Conservation (phyloP, 192 early-diverging fungal genomes). For the Coemansia sp. region DNA sequence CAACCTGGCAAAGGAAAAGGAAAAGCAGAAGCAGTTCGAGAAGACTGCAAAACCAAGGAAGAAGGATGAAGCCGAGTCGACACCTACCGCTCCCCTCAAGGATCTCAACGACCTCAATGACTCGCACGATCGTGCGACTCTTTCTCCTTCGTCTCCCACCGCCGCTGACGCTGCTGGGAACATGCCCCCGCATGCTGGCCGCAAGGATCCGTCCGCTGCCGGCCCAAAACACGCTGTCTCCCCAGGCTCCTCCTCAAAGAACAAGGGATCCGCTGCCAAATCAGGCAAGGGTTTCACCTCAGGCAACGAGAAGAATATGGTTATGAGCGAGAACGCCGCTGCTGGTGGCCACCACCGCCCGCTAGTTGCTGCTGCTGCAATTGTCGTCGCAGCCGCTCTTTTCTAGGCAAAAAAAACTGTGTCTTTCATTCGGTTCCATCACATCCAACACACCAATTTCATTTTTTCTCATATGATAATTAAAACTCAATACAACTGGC, state of each 20-base stretch:
- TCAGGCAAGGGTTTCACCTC: constrained; percentile 7
- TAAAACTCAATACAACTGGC: background rate
- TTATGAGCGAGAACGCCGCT: background rate
- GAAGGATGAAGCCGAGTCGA: constrained; percentile 9
- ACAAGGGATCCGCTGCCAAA: constrained; percentile 3
- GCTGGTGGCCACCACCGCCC: background rate
- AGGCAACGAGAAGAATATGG: constrained; percentile 13
- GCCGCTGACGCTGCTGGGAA: background rate
- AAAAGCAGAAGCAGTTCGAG: constrained; percentile 33
- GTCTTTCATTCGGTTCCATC: background rate
- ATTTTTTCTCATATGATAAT: background rate
- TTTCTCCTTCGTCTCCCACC: background rate
- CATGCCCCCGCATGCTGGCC: background rate
- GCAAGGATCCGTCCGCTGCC: background rate
- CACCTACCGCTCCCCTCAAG: constrained; percentile 7
- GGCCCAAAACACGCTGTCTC: background rate
- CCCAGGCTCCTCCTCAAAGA: background rate
- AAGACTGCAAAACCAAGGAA: constrained; percentile 35
- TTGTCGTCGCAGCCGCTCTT: background rate
- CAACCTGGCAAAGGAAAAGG: constrained; percentile 48
- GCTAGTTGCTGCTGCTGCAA: background rate
- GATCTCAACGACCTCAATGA: constrained; percentile 46
- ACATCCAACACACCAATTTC: too few species aligned
- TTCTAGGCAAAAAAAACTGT: background rate
- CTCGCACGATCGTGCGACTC: constrained; percentile 7